Evolutionary conservation across 1,139 yeast species (phyloP), one percentile per base, ranked within the genome.

Genomic region (Tardiomyces depauwii): DNA sequence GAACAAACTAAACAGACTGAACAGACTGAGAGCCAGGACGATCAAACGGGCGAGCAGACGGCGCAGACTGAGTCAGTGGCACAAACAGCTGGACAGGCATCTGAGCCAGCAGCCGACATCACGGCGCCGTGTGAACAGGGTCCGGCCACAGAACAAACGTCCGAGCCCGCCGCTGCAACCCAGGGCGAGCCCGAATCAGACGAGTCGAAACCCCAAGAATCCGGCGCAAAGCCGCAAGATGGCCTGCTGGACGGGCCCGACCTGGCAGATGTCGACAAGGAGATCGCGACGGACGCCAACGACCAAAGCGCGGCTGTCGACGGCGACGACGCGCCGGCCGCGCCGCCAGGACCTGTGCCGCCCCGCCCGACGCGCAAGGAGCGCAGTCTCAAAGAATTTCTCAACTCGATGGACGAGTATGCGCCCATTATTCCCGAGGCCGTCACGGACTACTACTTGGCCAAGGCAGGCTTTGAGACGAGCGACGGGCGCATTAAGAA

Each of bases 391-490:
- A 79, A 81, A 55, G 97, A 93, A 56, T 82, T 93, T 33, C 72
- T 93, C 36, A 84, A 82, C 44, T 72, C 88, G 66, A 83, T 91
- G 89, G 95, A 87, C 52, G 95, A 88, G 49, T 88, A 82, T 63
- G 88, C 96, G 2, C 98, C 98, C 1, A 84, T 93, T 40, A 91
- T 93, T 41, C 99, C 99, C 0, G 98, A 93, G 61, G 93, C 95
- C 0, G 97, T 93, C n/a, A 86, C 96, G 0, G 97, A 91, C 59
- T 91, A 87, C 63, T 91, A 91, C 59, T 68, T 93, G 44, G 81
- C 89, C 19, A 83, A 83, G 58, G 83, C 89, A 51, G 99, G 99
- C 40, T 82, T 93, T 57, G 86, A 82, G 50, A 78, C 94, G 25
- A 75, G 82, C 38, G 95, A 88, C 58, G 68, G 78, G 9, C 76